Percentiles rank a stretch among this genome's conserved stretches.
Evolutionary conservation across 768 basidiomycete genomes (phyloP).

Genomic region (Scleroderma citrinum): DNA sequence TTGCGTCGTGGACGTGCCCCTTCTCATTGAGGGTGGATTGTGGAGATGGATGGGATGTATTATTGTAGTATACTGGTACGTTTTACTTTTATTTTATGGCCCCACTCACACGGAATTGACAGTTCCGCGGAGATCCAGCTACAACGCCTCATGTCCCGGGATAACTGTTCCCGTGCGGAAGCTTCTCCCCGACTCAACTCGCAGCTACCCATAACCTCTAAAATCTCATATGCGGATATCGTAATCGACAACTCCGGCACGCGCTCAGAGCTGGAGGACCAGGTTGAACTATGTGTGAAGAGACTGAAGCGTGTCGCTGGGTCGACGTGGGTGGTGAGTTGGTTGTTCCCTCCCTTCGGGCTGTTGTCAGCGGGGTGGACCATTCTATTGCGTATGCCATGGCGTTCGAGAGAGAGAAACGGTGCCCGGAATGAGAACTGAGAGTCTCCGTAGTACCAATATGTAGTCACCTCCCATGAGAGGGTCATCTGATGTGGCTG

Average conservation of each 20-base stretch:
- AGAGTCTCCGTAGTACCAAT: no score
- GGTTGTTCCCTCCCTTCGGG: conserved; percentile 53
- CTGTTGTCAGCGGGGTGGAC: conserved; percentile 42
- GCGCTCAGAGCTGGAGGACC: conserved; percentile 55
- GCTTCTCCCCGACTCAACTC: conserved; percentile 72
- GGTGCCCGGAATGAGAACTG: neutral
- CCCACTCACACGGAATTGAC: neutral
- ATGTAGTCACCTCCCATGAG: no score
- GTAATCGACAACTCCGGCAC: conserved; percentile 89
- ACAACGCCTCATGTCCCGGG: conserved; percentile 73
- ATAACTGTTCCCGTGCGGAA: conserved; percentile 56
- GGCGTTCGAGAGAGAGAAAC: conserved; percentile 12
- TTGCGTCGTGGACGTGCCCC: conserved; percentile 85
- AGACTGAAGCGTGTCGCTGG: conserved; percentile 42
- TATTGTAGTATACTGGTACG: conserved; percentile 88
- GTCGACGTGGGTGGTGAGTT: conserved; percentile 56
- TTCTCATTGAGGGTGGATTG: conserved; percentile 84
- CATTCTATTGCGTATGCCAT: conserved; percentile 28
- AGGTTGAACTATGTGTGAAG: conserved; percentile 34
- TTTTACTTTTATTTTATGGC: conserved; percentile 8
- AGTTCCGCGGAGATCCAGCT: conserved; percentile 84
- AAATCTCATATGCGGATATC: conserved; percentile 78
- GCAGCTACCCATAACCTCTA: conserved; percentile 74
- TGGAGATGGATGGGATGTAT: conserved; percentile 81
- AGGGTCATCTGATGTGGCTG: neutral